These are phyloP conservation scores for Penicillium argentinense DNA, from an alignment of 495 filamentous ascomycete species.

Conservation along the genomic window DNA sequence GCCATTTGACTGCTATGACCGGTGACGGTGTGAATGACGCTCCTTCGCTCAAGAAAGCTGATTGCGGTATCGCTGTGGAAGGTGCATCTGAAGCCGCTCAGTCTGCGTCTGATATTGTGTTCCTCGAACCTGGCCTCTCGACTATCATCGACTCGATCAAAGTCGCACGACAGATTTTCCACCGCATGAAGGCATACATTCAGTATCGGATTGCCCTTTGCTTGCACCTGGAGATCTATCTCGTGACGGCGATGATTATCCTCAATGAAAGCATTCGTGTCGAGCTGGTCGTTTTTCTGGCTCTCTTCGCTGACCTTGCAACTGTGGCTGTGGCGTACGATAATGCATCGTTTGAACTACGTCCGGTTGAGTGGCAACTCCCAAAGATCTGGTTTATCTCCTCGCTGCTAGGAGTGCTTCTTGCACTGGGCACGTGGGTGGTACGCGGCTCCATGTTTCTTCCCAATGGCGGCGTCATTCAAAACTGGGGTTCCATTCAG, in stretches of 20 bases:
- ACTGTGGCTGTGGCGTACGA: constrained; percentile 75
- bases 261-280: constrained; percentile 68
- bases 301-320: constrained; percentile 71
- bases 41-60: constrained; percentile 93
- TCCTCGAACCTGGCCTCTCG: constrained; percentile 70
- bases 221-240: constrained; percentile 70
- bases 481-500: constrained; percentile 68
- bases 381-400: constrained; percentile 78
- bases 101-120: constrained; percentile 73
- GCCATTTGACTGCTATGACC: constrained; percentile 96
- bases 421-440: constrained; percentile 68
- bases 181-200: constrained; percentile 78
- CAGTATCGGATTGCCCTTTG: constrained; percentile 77
- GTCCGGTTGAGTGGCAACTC: constrained; percentile 74
- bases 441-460: constrained; percentile 65
- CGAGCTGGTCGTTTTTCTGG: constrained; percentile 70
- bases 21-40: constrained; percentile 98
- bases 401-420: constrained; percentile 59
- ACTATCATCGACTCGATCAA: constrained; percentile 76
- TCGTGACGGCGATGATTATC: constrained; percentile 72
- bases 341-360: constrained; percentile 66
- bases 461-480: constrained; percentile 64
- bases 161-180: constrained; percentile 73
- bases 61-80: constrained; percentile 73
- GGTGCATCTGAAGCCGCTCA: constrained; percentile 73